Evolutionary conservation across 192 early-diverging fungal species (phyloP).

Genomic region (Coemansia sp.): DNA sequence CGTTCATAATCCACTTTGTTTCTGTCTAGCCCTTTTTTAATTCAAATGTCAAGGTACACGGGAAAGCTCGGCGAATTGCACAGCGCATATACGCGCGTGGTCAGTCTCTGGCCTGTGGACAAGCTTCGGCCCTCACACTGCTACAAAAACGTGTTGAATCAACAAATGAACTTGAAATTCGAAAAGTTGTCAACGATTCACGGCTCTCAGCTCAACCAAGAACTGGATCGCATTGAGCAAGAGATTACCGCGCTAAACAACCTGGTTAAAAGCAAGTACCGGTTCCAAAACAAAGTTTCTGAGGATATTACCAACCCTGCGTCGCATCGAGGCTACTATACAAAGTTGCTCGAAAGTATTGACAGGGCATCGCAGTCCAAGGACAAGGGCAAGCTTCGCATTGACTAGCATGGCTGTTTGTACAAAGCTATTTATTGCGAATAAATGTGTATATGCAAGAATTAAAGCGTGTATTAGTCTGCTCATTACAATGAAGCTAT

Average conservation of each 20-base stretch:
- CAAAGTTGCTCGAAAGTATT: constrained; percentile 39
- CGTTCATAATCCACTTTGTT: not conserved
- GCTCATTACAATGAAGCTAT: constrained; percentile 12
- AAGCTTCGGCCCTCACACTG: constrained; percentile 67
- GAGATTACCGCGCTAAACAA: constrained; percentile 33
- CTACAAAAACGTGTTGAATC: constrained; percentile 61
- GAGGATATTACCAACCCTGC: constrained; percentile 24
- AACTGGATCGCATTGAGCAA: constrained; percentile 13
- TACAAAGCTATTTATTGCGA: not conserved
- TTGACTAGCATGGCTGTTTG: constrained; percentile 19
- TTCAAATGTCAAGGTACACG: constrained; percentile 26
- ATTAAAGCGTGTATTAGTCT: constrained; percentile 10
- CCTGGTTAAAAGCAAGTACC: constrained; percentile 29
- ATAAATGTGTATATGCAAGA: not conserved
- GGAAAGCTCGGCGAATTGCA: constrained; percentile 56
- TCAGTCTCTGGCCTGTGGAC: constrained; percentile 66
- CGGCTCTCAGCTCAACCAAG: constrained; percentile 27
- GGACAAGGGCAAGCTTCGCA: constrained; percentile 30
- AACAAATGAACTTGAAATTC: constrained; percentile 42
- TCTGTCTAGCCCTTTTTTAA: not conserved
- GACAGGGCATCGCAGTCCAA: constrained; percentile 26
- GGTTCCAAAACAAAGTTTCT: constrained; percentile 25
- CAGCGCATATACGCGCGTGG: constrained; percentile 60
- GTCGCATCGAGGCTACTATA: constrained; percentile 42
- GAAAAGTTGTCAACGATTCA: constrained; percentile 21